A percentile compares a stretch with the other conserved stretches of the same genome.
phyloP scores from a whole-genome alignment of 2,329 filamentous ascomycete species.

The Chalaropsis thielavioides region DNA sequence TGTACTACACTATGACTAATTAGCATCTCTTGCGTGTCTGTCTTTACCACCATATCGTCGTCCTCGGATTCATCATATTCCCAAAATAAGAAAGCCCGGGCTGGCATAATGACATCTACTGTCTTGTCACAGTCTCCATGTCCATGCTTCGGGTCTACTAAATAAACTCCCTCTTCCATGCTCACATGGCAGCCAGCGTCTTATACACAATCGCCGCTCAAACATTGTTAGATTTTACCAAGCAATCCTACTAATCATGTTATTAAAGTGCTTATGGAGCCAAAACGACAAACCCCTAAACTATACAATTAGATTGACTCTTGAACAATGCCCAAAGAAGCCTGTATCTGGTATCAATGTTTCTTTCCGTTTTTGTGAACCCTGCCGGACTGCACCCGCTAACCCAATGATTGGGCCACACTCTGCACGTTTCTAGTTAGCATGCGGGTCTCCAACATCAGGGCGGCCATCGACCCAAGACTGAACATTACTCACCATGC shows the following conservation, averaged over 20 bases:
- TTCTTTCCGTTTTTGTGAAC: not conserved
- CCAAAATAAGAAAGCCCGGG: too few relatives aligned
- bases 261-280: slow-evolving; percentile 1
- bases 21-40: too few relatives aligned
- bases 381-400: not conserved
- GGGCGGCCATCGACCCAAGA: too few relatives aligned
- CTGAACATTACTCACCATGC: slow-evolving; percentile 30
- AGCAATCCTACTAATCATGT: not conserved
- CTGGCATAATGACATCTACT: too few relatives aligned
- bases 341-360: not conserved
- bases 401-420: slow-evolving; percentile 12
- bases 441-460: not conserved
- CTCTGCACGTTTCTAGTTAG: slow-evolving; percentile 6
- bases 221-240: not conserved
- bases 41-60: too few relatives aligned
- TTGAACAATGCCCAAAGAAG: not conserved
- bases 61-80: too few relatives aligned
- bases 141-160: too few relatives aligned
- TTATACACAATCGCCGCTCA: not conserved
- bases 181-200: too few relatives aligned
- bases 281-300: not conserved
- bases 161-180: too few relatives aligned
- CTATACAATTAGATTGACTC: slow-evolving; percentile 11
- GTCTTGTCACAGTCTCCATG: too few relatives aligned
- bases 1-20: too few relatives aligned